Base-by-base conservation (phyloP, 2,329 filamentous ascomycete genomes). In the Blastomyces parvus region DNA sequence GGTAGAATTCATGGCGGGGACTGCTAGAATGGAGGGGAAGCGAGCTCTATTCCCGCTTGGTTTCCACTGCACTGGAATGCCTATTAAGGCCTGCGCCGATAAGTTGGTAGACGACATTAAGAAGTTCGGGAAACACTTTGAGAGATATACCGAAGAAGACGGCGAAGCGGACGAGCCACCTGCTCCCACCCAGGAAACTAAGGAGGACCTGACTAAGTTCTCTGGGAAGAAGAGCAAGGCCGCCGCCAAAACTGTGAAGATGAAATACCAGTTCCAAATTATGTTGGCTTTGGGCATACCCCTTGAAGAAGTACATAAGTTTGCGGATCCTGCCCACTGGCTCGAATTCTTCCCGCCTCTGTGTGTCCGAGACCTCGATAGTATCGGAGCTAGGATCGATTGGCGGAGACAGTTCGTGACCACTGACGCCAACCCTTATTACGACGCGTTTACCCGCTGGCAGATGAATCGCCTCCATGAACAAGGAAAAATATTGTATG, bases 11-110 rank as follows among this genome's bases (percentile, higher is more conserved):
- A 88, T 87, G 64, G 85, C 88, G 30, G 91, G 93, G 53, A 92
- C 91, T 73, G 88, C 89, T 57, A 84, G 93, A 63, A 95, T 97
- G 90, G 86, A 91, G 75, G 94, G 94, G 72, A 93, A 93, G 81
- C 84, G 88, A 61, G 83, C 88, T 63, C 81, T 97, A 61, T 97
- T 94, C 75, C 94, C 94, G 63, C 88, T 94, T 72, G 94, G 93
- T 40, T 99, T 91, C 80, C 94, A 99, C 81, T 91, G 89, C 79
- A 97, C 93, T 0, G 94, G 94, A 70, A 95, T 99, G 88, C 91
- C 92, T 56, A 99, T 99, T 81, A 97, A 97, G 79, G 92, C 94
- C 6, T 95, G 90, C 72, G 91, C 94, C 62, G 93, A 99, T 81
- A 97, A 97, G 82, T 85, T 99, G 56, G 86, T 88, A 64, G 86